Percentiles rank a stretch among this genome's conserved stretches.
These are phyloP conservation scores for Sporothrix phasma DNA, from an alignment of 2,329 filamentous ascomycete species.

Conservation along the genomic window DNA sequence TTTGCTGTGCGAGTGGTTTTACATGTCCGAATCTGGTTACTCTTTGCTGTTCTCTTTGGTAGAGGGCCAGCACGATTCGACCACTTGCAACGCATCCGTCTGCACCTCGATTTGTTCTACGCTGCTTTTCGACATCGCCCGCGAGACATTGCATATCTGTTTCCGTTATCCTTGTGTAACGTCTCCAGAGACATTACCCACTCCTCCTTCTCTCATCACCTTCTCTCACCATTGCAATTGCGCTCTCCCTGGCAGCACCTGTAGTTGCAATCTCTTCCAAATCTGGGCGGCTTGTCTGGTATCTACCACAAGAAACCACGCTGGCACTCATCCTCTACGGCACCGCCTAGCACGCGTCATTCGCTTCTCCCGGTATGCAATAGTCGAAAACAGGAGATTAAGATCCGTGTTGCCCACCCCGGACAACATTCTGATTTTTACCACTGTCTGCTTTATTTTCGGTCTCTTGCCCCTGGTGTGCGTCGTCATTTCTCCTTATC, in stretches of 20 bases:
- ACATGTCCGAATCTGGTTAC: not conserved
- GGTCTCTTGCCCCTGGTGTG: not conserved
- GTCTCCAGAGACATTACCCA: not conserved
- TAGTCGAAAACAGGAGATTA: not conserved
- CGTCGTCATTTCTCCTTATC: not conserved
- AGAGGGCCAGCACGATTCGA: not conserved
- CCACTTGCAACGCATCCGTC: not conserved
- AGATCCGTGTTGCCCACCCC: not conserved
- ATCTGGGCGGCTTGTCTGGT: not conserved
- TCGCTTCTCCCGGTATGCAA: slow-evolving; percentile 1
- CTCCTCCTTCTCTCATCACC: not conserved
- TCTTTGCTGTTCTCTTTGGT: not conserved
- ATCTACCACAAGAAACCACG: not conserved
- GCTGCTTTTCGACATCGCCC: slow-evolving; percentile 2
- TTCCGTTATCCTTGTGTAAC: slow-evolving; percentile 10
- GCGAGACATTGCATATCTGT: slow-evolving; percentile 6
- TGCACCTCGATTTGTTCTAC: not conserved
- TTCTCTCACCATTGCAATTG: not conserved
- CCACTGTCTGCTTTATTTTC: not conserved
- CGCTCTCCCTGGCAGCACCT: not conserved
- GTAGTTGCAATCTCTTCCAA: not conserved
- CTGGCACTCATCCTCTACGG: slow-evolving; percentile 5
- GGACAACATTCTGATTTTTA: not conserved
- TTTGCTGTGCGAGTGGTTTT: not conserved
- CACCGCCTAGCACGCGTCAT: not conserved